Evolutionary conservation across 2,329 filamentous ascomycete genomes (phyloP).

Genomic region (Fusarium sp.): DNA sequence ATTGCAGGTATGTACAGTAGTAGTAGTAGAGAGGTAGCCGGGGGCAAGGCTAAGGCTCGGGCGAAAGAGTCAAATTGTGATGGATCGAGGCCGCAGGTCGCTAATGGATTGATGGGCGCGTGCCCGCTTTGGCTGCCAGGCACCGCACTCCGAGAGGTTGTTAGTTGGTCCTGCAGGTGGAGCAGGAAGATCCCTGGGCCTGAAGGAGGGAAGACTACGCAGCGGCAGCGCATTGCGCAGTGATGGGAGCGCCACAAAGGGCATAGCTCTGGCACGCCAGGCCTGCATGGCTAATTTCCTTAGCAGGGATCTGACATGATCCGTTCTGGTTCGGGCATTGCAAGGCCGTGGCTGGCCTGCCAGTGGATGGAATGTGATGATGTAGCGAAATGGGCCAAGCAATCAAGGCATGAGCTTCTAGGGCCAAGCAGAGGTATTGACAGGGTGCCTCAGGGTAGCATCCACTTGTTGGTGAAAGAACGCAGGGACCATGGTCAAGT

Average conservation of each 20-base stretch:
- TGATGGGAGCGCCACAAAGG: conserved; percentile 4
- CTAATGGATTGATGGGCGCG: conserved; percentile 28
- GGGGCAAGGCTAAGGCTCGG: conserved; percentile 3
- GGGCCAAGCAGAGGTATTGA: conserved; percentile 3
- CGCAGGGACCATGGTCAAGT: conserved; percentile 16
- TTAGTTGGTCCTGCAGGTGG: conserved; percentile 20
- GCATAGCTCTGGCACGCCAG: conserved; percentile 34
- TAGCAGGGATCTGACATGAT: conserved; percentile 28
- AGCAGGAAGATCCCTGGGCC: conserved; percentile 15
- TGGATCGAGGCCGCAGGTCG: conserved; percentile 34
- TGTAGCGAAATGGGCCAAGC: conserved; percentile 38
- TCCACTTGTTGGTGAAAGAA: conserved; percentile 9
- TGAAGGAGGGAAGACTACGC: neutral
- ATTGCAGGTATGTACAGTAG: neutral
- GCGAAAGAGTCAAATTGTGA: conserved; percentile 30
- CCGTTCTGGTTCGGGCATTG: conserved; percentile 35
- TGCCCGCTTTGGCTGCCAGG: conserved; percentile 39
- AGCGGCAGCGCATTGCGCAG: neutral
- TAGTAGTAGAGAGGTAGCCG: neutral
- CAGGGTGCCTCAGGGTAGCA: conserved; percentile 14
- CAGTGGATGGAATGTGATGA: conserved; percentile 41
- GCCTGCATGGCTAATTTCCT: conserved; percentile 34
- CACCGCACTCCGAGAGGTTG: conserved; percentile 35
- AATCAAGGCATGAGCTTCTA: conserved; percentile 22
- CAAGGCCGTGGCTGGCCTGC: conserved; percentile 30